A percentile compares a stretch with the other conserved stretches of the same genome.
These are phyloP conservation scores for Talaromyces wortmannii DNA, from an alignment of 495 filamentous ascomycete genomes.

Conservation along the genomic window DNA sequence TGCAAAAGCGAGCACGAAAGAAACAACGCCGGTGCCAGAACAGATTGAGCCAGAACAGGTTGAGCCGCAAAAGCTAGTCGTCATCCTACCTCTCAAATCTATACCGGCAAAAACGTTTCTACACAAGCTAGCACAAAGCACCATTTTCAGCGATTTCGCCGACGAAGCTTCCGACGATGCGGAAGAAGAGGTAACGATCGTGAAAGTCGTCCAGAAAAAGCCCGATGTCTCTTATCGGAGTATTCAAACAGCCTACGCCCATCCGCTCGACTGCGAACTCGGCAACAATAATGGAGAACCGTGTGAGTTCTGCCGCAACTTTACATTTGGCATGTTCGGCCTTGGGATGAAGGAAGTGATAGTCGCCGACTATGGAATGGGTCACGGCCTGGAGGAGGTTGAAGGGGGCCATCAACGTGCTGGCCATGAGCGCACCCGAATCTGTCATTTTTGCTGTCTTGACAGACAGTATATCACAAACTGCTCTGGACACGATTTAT, in stretches of 20 bases:
- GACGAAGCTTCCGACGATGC: not conserved
- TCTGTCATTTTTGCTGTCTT: conserved; percentile 31
- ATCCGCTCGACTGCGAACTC: conserved; percentile 29
- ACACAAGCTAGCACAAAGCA: not conserved
- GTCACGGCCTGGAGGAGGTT: conserved; percentile 14
- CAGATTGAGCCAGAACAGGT: not conserved
- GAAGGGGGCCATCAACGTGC: conserved; percentile 19
- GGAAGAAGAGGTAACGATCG: not conserved
- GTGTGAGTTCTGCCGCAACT: conserved; percentile 32
- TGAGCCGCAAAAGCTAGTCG: not conserved
- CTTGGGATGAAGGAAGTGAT: conserved; percentile 17
- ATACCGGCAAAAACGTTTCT: not conserved
- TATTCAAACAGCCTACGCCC: conserved; percentile 26
- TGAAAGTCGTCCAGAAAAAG: not conserved
- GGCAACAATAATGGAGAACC: conserved; percentile 10
- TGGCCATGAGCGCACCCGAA: conserved; percentile 21
- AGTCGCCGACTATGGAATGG: conserved; percentile 15
- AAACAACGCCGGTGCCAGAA: not conserved
- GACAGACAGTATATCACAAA: conserved; percentile 19
- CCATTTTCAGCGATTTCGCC: not conserved
- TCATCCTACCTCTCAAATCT: not conserved
- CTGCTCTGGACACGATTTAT: conserved; percentile 23
- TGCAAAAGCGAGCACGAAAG: not conserved
- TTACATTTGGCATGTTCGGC: conserved; percentile 28
- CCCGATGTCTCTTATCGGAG: not conserved